Base-by-base conservation (phyloP, 2,329 filamentous ascomycete species). In the Dendryphion nanum region DNA sequence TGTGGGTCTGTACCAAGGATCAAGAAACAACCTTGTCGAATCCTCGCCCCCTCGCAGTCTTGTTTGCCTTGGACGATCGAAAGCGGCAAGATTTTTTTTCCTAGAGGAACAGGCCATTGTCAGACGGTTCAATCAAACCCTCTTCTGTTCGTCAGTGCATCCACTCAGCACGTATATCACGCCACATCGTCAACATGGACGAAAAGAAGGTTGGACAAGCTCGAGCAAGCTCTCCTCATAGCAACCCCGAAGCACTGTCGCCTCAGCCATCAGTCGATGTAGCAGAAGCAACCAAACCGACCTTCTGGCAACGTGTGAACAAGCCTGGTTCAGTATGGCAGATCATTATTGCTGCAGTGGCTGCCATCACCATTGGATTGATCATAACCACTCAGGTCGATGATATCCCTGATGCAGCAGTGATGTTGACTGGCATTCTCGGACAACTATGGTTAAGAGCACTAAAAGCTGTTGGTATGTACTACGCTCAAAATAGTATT, bases 281-380 rank as follows among this genome's bases (percentile, higher is more conserved):
- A 15, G 33, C 6, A 15, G 24, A 41, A 23, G 18, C 21, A 12
- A 36, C 42, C 33, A 58, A 57, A 42, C 50, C 53, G 42, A 58
- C 51, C 10, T 52, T 53, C 50, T 66, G 65, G 60, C 50, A 69
- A 42, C 53, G 58, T 3, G 46, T 72, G 34, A 65, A 65, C 35
- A 58, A 65, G 36, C 67, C 68, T 1, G 74, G 72, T 5, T 73
- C 70, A 1, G 72, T 72, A 18, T 50, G 70, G 30, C 75, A 77
- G 47, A 77, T 77, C 44, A 67, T 78, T 47, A 51, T 62, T 19
- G 72, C 73, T 1, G 75, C 75, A 10, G 35, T 68, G 1, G 23
- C 75, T n/a, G 74, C 72, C 20, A 71, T 78, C 19, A 69, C 56
- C 7, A 76, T 78, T 26, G 75, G 74, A 26, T 38, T 78, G 35